Percentiles rank a stretch among this genome's conserved stretches.
Conservation (phyloP, 805 yeast species). For the Yarrowia sp. region DNA sequence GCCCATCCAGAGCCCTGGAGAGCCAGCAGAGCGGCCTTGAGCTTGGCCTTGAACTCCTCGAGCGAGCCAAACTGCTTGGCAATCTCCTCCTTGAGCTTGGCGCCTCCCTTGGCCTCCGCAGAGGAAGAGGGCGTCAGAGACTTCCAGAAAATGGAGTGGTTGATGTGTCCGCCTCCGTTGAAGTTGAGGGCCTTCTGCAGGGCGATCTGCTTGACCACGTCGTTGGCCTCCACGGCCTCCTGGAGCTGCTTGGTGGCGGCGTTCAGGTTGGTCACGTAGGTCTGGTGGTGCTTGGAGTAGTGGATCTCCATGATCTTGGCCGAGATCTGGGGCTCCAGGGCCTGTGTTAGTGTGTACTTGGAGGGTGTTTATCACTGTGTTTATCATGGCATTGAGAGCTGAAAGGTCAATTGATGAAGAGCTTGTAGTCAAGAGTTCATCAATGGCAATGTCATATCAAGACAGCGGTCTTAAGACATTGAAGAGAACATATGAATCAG, state of each 20-base stretch:
- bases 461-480: no score
- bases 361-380: no score
- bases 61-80: slow-evolving; percentile 64
- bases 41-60: slow-evolving; percentile 58
- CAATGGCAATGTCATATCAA: no score
- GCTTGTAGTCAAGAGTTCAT: no score
- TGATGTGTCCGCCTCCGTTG: slow-evolving; percentile 87
- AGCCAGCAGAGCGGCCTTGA: slow-evolving; percentile 72
- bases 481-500: no score
- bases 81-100: slow-evolving; percentile 56
- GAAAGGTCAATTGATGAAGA: background rate
- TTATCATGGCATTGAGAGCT: no score
- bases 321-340: slow-evolving; percentile 33
- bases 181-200: slow-evolving; percentile 75
- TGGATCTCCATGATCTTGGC: slow-evolving; percentile 44
- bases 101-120: slow-evolving; percentile 50
- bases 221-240: slow-evolving; percentile 58
- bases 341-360: slow-evolving; percentile 28
- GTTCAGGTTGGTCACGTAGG: slow-evolving; percentile 83
- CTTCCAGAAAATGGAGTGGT: slow-evolving; percentile 83
- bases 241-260: slow-evolving; percentile 66
- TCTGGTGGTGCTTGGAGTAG: slow-evolving; percentile 85
- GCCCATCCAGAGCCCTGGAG: slow-evolving; percentile 96
- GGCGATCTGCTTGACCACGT: slow-evolving; percentile 52
- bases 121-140: slow-evolving; percentile 74